A percentile compares a stretch with the other conserved stretches of the same genome.
Conservation (phyloP, 1,139 yeast species). For the Blastobotrys niveus region DNA sequence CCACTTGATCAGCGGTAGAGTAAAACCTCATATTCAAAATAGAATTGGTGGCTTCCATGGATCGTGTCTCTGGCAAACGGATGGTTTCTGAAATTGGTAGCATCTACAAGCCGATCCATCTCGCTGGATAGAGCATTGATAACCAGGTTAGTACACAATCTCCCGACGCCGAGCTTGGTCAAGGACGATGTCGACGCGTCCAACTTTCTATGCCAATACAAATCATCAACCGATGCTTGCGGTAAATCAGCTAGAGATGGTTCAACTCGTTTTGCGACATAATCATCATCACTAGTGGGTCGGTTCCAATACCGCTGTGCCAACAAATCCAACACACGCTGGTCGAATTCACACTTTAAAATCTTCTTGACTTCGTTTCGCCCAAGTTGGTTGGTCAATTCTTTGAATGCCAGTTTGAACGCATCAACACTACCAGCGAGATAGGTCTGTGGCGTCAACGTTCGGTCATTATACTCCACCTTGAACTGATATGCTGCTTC, state of each 20-base stretch:
- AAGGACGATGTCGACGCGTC: conserved; percentile 78
- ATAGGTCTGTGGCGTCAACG: conserved; percentile 87
- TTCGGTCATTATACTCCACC: conserved; percentile 93
- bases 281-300: conserved; percentile 34
- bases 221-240: conserved; percentile 54
- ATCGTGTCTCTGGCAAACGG: conserved; percentile 80
- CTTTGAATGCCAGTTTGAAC: conserved; percentile 81
- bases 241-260: conserved; percentile 54
- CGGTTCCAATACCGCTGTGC: conserved; percentile 93
- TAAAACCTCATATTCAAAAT: conserved; percentile 75
- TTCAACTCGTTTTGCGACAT: conserved; percentile 30
- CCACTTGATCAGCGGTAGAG: conserved; percentile 97
- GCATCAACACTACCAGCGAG: conserved; percentile 87
- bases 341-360: conserved; percentile 80
- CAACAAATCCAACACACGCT: conserved; percentile 72
- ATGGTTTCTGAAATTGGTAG: conserved; percentile 73
- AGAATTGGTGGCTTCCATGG: conserved; percentile 72
- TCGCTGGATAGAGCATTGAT: conserved; percentile 76
- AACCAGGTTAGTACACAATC: conserved; percentile 76
- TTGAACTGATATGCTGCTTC: conserved; percentile 90
- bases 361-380: conserved; percentile 75
- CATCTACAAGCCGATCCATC: conserved; percentile 63
- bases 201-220: conserved; percentile 82
- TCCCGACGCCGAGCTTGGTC: conserved; percentile 89
- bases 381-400: conserved; percentile 75